Percentiles rank a stretch among this genome's conserved stretches.
Conservation (phyloP, 108 stramenopile genomes). For the Nitzschia palea region DNA sequence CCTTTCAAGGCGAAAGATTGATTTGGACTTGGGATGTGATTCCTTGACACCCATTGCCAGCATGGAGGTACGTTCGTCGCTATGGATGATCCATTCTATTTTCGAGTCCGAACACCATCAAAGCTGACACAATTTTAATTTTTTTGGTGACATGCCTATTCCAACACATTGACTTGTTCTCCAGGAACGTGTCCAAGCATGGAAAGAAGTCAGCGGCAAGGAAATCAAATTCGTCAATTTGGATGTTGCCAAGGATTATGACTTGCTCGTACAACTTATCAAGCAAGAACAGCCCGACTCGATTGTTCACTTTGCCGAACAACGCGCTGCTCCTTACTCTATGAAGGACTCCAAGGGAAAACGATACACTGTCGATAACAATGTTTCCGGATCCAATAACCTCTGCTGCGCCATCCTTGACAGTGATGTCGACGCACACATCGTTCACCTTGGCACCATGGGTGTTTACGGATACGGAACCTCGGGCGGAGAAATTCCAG, state of each 20-base stretch:
- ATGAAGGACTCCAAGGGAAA: constrained; percentile 93
- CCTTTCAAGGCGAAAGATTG: constrained; percentile 92
- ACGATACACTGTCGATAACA: constrained; percentile 98
- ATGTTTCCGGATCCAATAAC: constrained; percentile 95
- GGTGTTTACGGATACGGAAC: constrained; percentile 99
- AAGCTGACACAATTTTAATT: neutral
- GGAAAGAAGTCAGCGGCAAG: constrained; percentile 94
- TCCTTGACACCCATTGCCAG: constrained; percentile 93
- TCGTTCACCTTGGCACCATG: constrained; percentile 98
- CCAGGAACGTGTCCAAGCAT: constrained; percentile 83
- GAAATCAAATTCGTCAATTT: constrained; percentile 91
- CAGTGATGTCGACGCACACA: constrained; percentile 92
- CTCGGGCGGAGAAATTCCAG: constrained; percentile 97
- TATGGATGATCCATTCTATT: too few species aligned
- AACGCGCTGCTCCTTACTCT: constrained; percentile 97
- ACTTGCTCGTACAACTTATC: constrained; percentile 91
- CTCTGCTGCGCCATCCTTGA: constrained; percentile 96
- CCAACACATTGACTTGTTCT: too few species aligned
- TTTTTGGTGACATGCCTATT: neutral
- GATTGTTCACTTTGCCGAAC: constrained; percentile 98
- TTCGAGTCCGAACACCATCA: too few species aligned
- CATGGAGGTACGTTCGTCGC: constrained; percentile 66
- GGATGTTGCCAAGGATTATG: constrained; percentile 95
- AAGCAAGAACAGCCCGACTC: constrained; percentile 92
- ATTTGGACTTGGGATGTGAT: constrained; percentile 91